Conservation (phyloP, 2,329 filamentous ascomycete genomes). For the Alternaria sp. region DNA sequence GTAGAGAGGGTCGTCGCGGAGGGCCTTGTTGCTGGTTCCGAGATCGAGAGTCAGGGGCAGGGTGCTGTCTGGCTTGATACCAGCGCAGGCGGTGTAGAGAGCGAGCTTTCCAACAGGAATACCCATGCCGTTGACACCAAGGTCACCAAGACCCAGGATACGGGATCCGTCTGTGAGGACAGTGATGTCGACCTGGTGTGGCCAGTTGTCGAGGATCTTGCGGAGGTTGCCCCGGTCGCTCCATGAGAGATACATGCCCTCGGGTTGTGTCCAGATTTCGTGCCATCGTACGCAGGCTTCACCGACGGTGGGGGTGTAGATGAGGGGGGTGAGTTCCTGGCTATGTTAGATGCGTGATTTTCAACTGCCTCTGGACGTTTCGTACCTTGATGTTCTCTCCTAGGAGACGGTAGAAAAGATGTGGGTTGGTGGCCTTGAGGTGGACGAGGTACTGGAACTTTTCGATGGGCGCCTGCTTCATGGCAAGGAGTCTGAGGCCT, state of each 20-base stretch:
- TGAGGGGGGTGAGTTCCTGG: constrained; percentile 80
- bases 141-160: constrained; percentile 89
- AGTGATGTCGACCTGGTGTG: constrained; percentile 91
- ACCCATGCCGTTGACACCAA: constrained; percentile 96
- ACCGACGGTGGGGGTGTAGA: constrained; percentile 91
- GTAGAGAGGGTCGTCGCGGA: constrained; percentile 85
- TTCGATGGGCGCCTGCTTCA: constrained; percentile 75
- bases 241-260: constrained; percentile 95
- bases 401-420: constrained; percentile 83
- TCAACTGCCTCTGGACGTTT: too few relatives aligned
- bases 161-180: constrained; percentile 96
- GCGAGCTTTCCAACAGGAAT: constrained; percentile 97
- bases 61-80: constrained; percentile 81
- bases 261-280: constrained; percentile 91
- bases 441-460: constrained; percentile 84
- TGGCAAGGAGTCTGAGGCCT: constrained; percentile 78
- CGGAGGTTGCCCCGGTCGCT: constrained; percentile 91
- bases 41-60: constrained; percentile 70
- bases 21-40: constrained; percentile 69
- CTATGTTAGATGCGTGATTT: neutral
- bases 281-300: constrained; percentile 98
- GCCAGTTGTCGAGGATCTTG: constrained; percentile 93
- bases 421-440: constrained; percentile 77
- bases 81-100: constrained; percentile 93
- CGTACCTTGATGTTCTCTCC: constrained; percentile 73